Percentiles rank a stretch among this genome's conserved stretches.
These are phyloP conservation scores for Salix brachista DNA, from an alignment of 345 rosid genomes.

Conservation along the genomic window DNA sequence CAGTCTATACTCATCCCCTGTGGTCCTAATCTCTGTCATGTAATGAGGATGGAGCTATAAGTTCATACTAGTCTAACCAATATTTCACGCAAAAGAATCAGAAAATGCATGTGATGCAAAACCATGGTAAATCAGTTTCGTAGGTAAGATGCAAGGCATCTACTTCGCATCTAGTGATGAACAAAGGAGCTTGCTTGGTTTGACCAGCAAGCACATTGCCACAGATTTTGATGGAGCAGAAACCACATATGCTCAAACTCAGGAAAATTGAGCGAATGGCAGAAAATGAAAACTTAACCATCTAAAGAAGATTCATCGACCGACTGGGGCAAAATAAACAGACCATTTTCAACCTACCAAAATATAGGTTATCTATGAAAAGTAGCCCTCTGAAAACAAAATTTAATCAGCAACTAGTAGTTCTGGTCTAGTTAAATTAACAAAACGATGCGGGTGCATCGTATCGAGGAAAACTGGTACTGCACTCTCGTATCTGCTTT, in stretches of 20 bases:
- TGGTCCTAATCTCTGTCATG: conserved; percentile 62
- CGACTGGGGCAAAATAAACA: not conserved
- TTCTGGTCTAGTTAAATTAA: not conserved
- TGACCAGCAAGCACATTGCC: not conserved
- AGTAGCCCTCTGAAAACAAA: conserved; percentile 4
- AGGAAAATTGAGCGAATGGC: not conserved
- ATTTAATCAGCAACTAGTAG: not conserved
- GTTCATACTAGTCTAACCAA: not conserved
- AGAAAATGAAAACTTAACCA: not conserved
- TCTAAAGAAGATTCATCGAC: not conserved
- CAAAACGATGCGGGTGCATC: not conserved
- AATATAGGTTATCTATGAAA: not conserved
- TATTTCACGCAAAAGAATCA: not conserved
- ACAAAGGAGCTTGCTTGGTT: not conserved
- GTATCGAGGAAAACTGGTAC: not conserved
- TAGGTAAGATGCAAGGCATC: not conserved
- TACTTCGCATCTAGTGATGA: not conserved
- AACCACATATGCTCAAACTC: not conserved
- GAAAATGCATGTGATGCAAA: not conserved
- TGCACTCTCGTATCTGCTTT: not conserved
- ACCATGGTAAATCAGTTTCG: not conserved
- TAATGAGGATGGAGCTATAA: not conserved
- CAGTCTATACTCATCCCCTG: conserved; percentile 96
- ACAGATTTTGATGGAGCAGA: not conserved
- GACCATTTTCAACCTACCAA: not conserved